Evolutionary conservation across 805 yeast species (phyloP), one percentile per base, ranked within the genome.

Genomic region (Ogataea ramenticola): DNA sequence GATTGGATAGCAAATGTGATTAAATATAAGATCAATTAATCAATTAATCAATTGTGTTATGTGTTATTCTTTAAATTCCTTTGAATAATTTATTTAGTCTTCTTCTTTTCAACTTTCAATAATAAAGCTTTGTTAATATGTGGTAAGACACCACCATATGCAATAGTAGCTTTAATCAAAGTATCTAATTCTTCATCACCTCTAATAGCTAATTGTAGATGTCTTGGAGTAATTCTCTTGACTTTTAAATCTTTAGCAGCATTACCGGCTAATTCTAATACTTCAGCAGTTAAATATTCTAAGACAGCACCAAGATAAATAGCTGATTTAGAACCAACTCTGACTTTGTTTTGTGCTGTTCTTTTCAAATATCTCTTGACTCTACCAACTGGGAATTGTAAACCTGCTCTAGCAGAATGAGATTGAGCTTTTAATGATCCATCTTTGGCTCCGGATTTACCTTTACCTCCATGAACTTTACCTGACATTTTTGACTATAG

Each of bases 381-480:
- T 82, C 99, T 88, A 48, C 99, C 99, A 33, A 95, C 98, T 41
- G 99, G 99, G 72, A 93, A 93, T 65, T 85, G 93, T 64, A 89
- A 72, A 22, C 96, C 96, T 24, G 96, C 96, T 66, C 95, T 82
- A 10, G 96, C 95, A 6, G 96, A 86, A 56, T 90, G 95, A 14
- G 96, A 86, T 56, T 85, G 90, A 20, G 91, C 75, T 41, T 71
- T 69, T 38, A 65, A 51, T 16, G 63, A 59, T 27, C 67, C 66
- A 46, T 75, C 85, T 65, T 82, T 84, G 63, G 86, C 86, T 30
- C 95, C 87, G 22, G 95, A 82, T 67, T 90, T 90, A 55, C 97
- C 97, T 71, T 90, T 91, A 62, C 97, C 97, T 54, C 98, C 97
- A 52, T 64, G 68, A 40, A 57, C 67, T 79, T 91, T 91, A 54